Evolutionary conservation across 2,329 filamentous ascomycete genomes (phyloP).

Genomic region (Paracoccidioides brasiliensis): DNA sequence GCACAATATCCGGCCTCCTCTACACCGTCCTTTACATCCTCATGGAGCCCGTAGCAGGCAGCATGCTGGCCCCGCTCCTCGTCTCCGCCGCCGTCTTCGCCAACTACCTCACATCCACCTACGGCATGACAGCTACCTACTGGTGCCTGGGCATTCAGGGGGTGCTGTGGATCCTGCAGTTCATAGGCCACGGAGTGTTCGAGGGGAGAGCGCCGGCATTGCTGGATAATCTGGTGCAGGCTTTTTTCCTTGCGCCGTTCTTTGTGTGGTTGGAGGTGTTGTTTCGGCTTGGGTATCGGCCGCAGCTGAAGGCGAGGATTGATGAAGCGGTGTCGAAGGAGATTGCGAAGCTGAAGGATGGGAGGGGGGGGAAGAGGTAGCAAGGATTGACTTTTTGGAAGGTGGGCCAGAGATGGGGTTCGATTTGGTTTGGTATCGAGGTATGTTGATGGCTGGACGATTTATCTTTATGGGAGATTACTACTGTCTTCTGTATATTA

Average conservation of each 20-base stretch:
- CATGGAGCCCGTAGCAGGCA: conserved; percentile 85
- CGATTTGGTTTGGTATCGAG: not conserved
- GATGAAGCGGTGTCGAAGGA: conserved; percentile 63
- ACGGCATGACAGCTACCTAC: conserved; percentile 47
- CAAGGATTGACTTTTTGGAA: too few relatives aligned
- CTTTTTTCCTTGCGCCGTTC: conserved; percentile 81
- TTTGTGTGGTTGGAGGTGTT: conserved; percentile 95
- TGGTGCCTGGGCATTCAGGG: conserved; percentile 58
- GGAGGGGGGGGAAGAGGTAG: conserved; percentile 23
- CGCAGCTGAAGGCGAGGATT: conserved; percentile 70
- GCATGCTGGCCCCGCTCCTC: conserved; percentile 60
- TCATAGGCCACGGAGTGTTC: conserved; percentile 79
- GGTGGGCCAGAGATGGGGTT: too few relatives aligned
- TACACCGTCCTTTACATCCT: conserved; percentile 78
- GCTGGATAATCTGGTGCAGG: conserved; percentile 82
- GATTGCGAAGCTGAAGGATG: conserved; percentile 59
- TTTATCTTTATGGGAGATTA: too few relatives aligned
- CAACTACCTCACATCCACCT: conserved; percentile 58
- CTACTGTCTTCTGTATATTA: too few relatives aligned
- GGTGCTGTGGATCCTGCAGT: conserved; percentile 74
- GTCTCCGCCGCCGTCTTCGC: conserved; percentile 59
- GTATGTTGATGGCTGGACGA: too few relatives aligned
- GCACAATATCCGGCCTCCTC: conserved; percentile 43
- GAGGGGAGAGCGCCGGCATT: conserved; percentile 80
- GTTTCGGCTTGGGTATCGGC: conserved; percentile 81